Evolutionary conservation across 1,284 basidiomycete genomes (phyloP), one percentile per base, ranked within the genome.

Genomic region (Phellinidium pouzarii): DNA sequence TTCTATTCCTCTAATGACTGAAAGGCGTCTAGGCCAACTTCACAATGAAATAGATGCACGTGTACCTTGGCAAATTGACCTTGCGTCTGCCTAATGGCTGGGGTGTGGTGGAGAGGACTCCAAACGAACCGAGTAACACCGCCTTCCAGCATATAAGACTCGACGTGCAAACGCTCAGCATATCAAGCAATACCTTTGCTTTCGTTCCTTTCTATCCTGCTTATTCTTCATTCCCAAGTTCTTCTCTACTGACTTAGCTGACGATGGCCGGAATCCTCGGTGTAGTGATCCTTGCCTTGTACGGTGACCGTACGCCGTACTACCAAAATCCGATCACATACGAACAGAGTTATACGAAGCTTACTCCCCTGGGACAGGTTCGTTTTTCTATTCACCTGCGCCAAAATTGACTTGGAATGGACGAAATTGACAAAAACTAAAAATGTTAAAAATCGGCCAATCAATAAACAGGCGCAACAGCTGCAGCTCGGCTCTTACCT

Each of bases 291-390:
- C 74, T 94, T 61, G 82, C 85, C 55, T 84, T 91, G 60, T 92
- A 92, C 63, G 91, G 91, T 56, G 91, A 92, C 69, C 79, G 88
- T 55, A 71, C 71, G 59, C 80, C 76, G 59, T 85, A 76, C 67
- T 79, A 78, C 68, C 88, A 90, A 66, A 75, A 87, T 64, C 84
- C 86, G 41, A 66, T 71, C 61, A 82, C 76, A 25, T 92, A 94
- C 67, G 70, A 79, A 50, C 77, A 80, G 23, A 71, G 77, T n/a
- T 75, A 79, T 60, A 86, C 88, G 22, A 80, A 82, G 67, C 86
- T 89, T 56, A 94, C 91, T 29, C 82, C 90, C 49, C 79, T 93
- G 48, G 91, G 91, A 51, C 85, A 87, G 68, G 84, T 86, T 61
- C 60, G 77, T 26, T n/a, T n/a, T n/a, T n/a, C n/a, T n/a, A n/a